Base-by-base conservation (phyloP, 1,139 yeast species). In the Kodamaea anthophila region DNA sequence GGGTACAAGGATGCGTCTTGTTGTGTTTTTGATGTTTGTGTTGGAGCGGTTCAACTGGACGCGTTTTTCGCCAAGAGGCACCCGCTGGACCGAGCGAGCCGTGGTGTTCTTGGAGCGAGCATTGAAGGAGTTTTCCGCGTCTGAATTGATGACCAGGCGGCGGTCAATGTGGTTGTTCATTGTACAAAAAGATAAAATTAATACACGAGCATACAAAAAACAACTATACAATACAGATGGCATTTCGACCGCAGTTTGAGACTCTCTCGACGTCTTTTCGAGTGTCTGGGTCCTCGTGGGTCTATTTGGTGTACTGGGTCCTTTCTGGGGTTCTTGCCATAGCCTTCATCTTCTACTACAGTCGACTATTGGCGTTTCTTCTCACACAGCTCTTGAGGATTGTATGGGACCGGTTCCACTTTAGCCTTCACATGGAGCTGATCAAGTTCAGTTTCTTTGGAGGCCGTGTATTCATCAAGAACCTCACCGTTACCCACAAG, bases 261-360 rank as follows among this genome's bases (percentile, higher is more conserved):
- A 39, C 51, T 16, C 55, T 48, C 7, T 32, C 38, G 23, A 36
- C 44, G 26, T 35, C 33, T 21, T 26, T 43, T 6, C 33, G 49
- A 28, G 46, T 53, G 29, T 46, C 53, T 37, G 67, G 68, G 40
- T 77, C 81, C 43, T 70, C 78, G 46, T 84, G 94, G 94, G 83
- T 84, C 16, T 88, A 87, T 51, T 60, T 87, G 37, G 79, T 76
- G 19, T 87, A 85, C 50, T 86, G 96, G 94, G 58, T 82, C 26
- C 59, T 87, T 37, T 69, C 82, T 2, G 65, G 83, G 24, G 58
- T 81, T 13, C 61, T 84, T 12, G 65, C 79, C 0, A 51, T 84
- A 3, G 73, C 81, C 21, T 69, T 82, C 38, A 59, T 86, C 24
- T 87, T 87, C 58, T 83, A 79, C 56, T 74, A 86, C 57, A 80